A percentile compares a stretch with the other conserved stretches of the same genome.
phyloP scores from a whole-genome alignment of 2,329 filamentous ascomycete genomes.

The Achaetomium macrosporum region DNA sequence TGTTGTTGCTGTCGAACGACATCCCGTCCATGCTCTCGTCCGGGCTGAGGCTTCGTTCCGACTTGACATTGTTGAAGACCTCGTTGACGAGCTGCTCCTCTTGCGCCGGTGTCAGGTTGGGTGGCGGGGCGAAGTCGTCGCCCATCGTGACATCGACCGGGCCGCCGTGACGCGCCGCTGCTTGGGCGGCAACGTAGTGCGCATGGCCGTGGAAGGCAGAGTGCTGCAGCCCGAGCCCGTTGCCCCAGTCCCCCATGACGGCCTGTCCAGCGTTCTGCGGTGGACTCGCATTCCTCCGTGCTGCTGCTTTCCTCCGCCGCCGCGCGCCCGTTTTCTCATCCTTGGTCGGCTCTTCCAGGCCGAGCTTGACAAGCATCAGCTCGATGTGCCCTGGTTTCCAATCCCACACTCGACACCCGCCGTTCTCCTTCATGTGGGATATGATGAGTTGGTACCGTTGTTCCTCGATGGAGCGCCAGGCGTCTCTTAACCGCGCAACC shows the following conservation, averaged over 20 bases:
- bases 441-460: slow-evolving; percentile 39
- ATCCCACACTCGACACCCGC: slow-evolving; percentile 45
- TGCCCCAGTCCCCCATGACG: slow-evolving; percentile 23
- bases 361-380: slow-evolving; percentile 43
- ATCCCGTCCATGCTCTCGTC: slow-evolving; percentile 21
- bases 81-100: slow-evolving; percentile 29
- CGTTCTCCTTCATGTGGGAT: slow-evolving; percentile 42
- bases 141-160: slow-evolving; percentile 18
- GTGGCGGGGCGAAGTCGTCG: slow-evolving; percentile 17
- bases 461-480: slow-evolving; percentile 37
- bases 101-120: slow-evolving; percentile 30
- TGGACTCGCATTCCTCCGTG: slow-evolving; percentile 18
- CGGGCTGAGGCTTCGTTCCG: slow-evolving; percentile 20
- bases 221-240: slow-evolving; percentile 25
- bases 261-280: slow-evolving; percentile 11
- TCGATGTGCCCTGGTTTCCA: slow-evolving; percentile 47
- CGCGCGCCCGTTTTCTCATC: slow-evolving; percentile 37
- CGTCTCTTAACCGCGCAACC: slow-evolving; percentile 37
- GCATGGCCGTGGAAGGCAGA: slow-evolving; percentile 18
- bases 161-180: slow-evolving; percentile 11
- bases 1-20: slow-evolving; percentile 11
- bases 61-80: slow-evolving; percentile 24
- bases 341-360: slow-evolving; percentile 41
- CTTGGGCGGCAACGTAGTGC: slow-evolving; percentile 15
- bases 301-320: slow-evolving; percentile 35